Evolutionary conservation across 768 basidiomycete species (phyloP).

Genomic region (Leccinellum rugosiceps): DNA sequence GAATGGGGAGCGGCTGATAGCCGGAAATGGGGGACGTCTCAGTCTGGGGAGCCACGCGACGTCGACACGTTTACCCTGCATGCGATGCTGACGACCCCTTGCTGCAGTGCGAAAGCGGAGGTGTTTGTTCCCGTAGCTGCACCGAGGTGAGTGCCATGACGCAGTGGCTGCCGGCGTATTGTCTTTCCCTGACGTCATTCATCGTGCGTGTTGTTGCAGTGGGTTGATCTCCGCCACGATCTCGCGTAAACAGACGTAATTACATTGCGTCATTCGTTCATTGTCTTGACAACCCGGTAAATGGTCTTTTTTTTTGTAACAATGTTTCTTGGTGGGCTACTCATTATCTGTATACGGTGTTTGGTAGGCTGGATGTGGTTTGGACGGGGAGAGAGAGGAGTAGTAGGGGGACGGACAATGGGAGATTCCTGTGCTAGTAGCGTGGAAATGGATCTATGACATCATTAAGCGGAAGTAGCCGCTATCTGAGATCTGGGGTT

Average conservation of each 20-base stretch:
- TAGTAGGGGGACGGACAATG: background rate
- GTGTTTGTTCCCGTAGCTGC: slow-evolving; percentile 84
- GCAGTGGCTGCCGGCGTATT: slow-evolving; percentile 9
- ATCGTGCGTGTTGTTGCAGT: slow-evolving; percentile 28
- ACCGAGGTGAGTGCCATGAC: slow-evolving; percentile 62
- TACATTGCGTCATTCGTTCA: slow-evolving; percentile 29
- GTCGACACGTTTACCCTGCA: slow-evolving; percentile 5
- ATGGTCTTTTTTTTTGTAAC: background rate
- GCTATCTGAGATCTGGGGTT: slow-evolving; percentile 36
- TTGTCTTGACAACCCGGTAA: slow-evolving; percentile 33
- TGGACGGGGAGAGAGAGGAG: background rate
- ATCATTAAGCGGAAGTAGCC: slow-evolving; percentile 29
- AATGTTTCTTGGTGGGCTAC: background rate
- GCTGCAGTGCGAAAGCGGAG: slow-evolving; percentile 65
- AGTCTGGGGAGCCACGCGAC: slow-evolving; percentile 19
- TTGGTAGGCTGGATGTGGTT: background rate
- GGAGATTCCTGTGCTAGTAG: background rate
- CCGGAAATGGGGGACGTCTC: slow-evolving; percentile 14
- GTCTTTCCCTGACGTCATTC: slow-evolving; percentile 28
- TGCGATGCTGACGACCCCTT: slow-evolving; percentile 18
- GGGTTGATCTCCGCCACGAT: slow-evolving; percentile 63
- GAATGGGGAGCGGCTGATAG: slow-evolving; percentile 1
- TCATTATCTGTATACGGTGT: background rate
- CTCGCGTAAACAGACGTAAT: slow-evolving; percentile 39
- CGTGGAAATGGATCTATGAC: slow-evolving; percentile 23